phyloP scores from a whole-genome alignment of 306 rosid species.

The Lotus japonicus region DNA sequence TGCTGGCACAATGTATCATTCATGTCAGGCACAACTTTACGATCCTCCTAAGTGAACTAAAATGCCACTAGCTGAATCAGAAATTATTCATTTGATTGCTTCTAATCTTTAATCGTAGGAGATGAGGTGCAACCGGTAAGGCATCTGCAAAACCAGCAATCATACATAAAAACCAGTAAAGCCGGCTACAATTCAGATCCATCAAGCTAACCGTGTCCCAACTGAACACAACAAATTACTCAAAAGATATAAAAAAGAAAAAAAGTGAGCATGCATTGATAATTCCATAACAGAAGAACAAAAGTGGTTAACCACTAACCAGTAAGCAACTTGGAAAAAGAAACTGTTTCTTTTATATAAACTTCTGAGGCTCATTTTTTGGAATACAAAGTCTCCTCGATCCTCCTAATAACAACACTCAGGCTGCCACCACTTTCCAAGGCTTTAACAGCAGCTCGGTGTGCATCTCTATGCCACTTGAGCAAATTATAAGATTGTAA shows the following conservation, averaged over 20 bases:
- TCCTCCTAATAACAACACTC: conserved; percentile 68
- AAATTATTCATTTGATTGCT: conserved; percentile 8
- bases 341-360: neutral
- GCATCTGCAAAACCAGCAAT: neutral
- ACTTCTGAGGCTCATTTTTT: conserved; percentile 28
- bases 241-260: neutral
- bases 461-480: conserved; percentile 79
- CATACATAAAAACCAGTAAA: neutral
- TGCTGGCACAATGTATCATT: neutral
- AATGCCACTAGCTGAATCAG: conserved; percentile 11
- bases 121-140: neutral
- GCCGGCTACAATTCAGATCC: neutral
- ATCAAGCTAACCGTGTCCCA: conserved; percentile 3
- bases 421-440: conserved; percentile 70
- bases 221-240: conserved; percentile 14
- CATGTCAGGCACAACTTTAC: neutral
- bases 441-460: conserved; percentile 85
- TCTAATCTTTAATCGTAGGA: neutral
- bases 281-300: neutral
- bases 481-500: conserved; percentile 90
- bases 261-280: neutral
- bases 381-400: conserved; percentile 64
- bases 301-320: conserved; percentile 17
- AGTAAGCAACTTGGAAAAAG: conserved; percentile 1
- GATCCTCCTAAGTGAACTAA: conserved; percentile 10